Evolutionary conservation across 352 stramenopile species (phyloP), one percentile per base, ranked within the genome.

Genomic region (Phytophthora cryptogea): DNA sequence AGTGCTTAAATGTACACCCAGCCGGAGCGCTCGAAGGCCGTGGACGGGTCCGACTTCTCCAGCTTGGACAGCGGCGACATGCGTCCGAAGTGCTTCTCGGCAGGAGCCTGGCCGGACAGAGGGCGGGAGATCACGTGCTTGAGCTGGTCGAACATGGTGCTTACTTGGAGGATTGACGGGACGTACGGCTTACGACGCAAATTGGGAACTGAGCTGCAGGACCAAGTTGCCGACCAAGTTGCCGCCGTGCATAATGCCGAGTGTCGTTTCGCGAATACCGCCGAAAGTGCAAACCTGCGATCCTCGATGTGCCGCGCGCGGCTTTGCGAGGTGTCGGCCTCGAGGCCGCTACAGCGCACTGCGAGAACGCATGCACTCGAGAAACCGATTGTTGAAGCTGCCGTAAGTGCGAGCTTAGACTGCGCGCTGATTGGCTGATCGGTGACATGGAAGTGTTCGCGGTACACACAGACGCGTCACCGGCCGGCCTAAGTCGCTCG

Each of bases 11-110:
- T 91, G 72, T 76, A 91, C 13, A 72, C 74, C 82, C 82, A 91
- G 36, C 82, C 82, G 17, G 82, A 91, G 45, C 79, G 79, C 60
- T 91, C 79, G 53, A 91, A 91, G 14, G 81, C 81, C n/a, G 81
- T 86, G 37, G 81, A 89, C 6, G 71, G 47, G 58, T 91, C 81
- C 27, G 59, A 51, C 63, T 74, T 83, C 37, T 71, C 60, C 53
- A 79, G 48, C 26, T 81, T 70, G 16, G 65, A 60, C 27, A 68
- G 75, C 50, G 70, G 49, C 44, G 67, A 41, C 16, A 64, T 20
- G 39, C 26, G 49, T 41, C 54, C 42, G n/a, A 85, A 63, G 40
- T 63, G 62, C 68, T 88, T 74, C 73, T 85, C 74, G 2, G 66
- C 39, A 37, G 67, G 54, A 4, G 50, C 54, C 10, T 76, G 72